Percentiles rank a stretch among this genome's conserved stretches.
phyloP scores from a whole-genome alignment of 345 rosid genomes.

The Citrus reticulata region DNA sequence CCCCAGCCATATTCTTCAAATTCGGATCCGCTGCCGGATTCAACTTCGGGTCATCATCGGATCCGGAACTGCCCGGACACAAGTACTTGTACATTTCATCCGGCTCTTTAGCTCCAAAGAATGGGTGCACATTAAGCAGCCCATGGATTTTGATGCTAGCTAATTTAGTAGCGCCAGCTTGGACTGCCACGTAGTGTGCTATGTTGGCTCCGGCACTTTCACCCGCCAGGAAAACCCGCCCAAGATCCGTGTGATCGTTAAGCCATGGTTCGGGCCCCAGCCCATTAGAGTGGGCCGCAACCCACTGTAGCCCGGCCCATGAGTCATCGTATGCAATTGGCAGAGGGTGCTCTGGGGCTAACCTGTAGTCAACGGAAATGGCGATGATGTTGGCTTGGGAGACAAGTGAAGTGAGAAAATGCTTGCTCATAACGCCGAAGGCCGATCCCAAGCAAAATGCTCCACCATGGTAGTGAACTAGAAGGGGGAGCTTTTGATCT shows the following conservation, averaged over 20 bases:
- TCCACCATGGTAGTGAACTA: slow-evolving; percentile 36
- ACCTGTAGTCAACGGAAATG: slow-evolving; percentile 30
- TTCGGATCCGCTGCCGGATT: slow-evolving; percentile 31
- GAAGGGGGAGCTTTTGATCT: slow-evolving; percentile 23
- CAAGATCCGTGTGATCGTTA: slow-evolving; percentile 21
- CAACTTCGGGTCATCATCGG: slow-evolving; percentile 31
- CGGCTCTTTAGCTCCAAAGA: slow-evolving; percentile 29
- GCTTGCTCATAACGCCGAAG: slow-evolving; percentile 7
- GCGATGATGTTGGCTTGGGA: slow-evolving; percentile 17
- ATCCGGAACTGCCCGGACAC: slow-evolving; percentile 35
- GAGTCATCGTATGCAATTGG: slow-evolving; percentile 43
- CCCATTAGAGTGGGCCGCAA: slow-evolving; percentile 18
- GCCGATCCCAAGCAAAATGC: slow-evolving; percentile 29
- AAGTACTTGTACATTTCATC: slow-evolving; percentile 27
- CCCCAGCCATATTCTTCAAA: slow-evolving; percentile 27
- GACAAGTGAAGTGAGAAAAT: slow-evolving; percentile 1
- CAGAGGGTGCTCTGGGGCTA: slow-evolving; percentile 38
- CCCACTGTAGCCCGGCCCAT: slow-evolving; percentile 37
- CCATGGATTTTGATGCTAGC: slow-evolving; percentile 11
- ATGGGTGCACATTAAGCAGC: slow-evolving; percentile 35
- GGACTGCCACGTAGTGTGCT: slow-evolving; percentile 24
- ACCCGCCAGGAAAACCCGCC: slow-evolving; percentile 29
- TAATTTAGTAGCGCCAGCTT: slow-evolving; percentile 25
- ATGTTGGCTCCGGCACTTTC: slow-evolving; percentile 44
- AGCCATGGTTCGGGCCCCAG: slow-evolving; percentile 31